A percentile compares a stretch with the other conserved stretches of the same genome.
Conservation (phyloP, 2,329 filamentous ascomycete species). For the Diaporthe sp. region DNA sequence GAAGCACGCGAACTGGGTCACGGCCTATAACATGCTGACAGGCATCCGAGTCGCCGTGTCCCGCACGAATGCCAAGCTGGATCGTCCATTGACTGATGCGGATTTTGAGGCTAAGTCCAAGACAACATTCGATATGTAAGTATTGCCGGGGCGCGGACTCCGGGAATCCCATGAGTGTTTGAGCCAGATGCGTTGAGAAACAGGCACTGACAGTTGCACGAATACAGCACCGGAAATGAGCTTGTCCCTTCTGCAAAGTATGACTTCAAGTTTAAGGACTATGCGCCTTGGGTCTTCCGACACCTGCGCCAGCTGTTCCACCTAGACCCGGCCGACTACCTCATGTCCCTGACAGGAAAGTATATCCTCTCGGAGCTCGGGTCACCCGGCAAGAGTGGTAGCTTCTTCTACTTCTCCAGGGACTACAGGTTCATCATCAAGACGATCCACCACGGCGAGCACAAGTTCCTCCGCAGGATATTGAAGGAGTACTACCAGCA, state of each 20-base stretch:
- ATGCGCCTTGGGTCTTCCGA: constrained; percentile 99
- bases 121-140: constrained; percentile 98
- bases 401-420: constrained; percentile 99
- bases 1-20: constrained; percentile 96
- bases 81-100: constrained; percentile 87
- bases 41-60: constrained; percentile 98
- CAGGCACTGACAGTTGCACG: constrained; percentile 48
- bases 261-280: constrained; percentile 99
- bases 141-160: neutral
- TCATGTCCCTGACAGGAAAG: constrained; percentile 98
- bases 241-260: constrained; percentile 98
- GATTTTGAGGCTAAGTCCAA: constrained; percentile 97
- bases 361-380: constrained; percentile 98
- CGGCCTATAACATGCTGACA: constrained; percentile 99
- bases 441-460: constrained; percentile 96
- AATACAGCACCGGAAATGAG: constrained; percentile 89
- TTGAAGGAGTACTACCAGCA: constrained; percentile 94
- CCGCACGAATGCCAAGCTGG: constrained; percentile 95
- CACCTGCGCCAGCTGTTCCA: constrained; percentile 89
- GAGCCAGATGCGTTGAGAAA: neutral
- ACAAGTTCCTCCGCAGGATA: constrained; percentile 87
- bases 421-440: constrained; percentile 99
- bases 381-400: constrained; percentile 97
- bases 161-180: neutral
- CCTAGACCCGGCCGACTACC: constrained; percentile 95